These are phyloP conservation scores for Stipa capillata DNA, from an alignment of 176 grass and related monocot species.

Conservation along the genomic window DNA sequence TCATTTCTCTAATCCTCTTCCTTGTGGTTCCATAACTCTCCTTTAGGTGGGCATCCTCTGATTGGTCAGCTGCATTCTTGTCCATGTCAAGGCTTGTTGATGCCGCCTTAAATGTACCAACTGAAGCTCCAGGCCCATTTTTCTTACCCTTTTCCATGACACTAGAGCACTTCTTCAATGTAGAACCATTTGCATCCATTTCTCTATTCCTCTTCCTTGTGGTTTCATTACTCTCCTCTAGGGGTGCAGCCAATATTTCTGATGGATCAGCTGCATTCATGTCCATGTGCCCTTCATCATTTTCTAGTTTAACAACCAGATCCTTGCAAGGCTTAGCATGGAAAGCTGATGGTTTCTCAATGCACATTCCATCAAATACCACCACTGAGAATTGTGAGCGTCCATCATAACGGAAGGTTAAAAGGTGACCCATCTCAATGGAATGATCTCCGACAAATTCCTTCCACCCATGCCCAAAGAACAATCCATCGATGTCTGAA, in stretches of 20 bases:
- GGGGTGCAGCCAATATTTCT: not conserved
- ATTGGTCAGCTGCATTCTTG: too few species aligned
- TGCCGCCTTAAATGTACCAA: too few species aligned
- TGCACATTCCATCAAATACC: conserved; percentile 33
- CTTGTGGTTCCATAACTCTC: too few species aligned
- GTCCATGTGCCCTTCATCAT: not conserved
- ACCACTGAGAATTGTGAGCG: conserved; percentile 35
- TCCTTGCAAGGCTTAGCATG: not conserved
- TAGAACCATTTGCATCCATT: too few species aligned
- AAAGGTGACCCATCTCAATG: conserved; percentile 31
- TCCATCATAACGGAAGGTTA: conserved; percentile 55
- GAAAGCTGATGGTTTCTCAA: conserved; percentile 33
- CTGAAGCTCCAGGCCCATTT: too few species aligned
- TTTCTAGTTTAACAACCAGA: not conserved
- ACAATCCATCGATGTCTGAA: conserved; percentile 12
- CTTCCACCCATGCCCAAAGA: conserved; percentile 52
- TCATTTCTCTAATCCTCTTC: too few species aligned
- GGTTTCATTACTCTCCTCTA: not conserved
- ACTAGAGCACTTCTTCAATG: too few species aligned
- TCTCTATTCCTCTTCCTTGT: conserved; percentile 6
- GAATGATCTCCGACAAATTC: conserved; percentile 59
- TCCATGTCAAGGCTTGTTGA: too few species aligned
- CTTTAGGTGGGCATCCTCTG: too few species aligned
- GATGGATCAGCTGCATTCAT: not conserved
- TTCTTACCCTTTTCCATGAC: too few species aligned